A percentile compares a stretch with the other conserved stretches of the same genome.
phyloP scores from a whole-genome alignment of 2,329 filamentous ascomycete genomes.

The Blumeria graminis region DNA sequence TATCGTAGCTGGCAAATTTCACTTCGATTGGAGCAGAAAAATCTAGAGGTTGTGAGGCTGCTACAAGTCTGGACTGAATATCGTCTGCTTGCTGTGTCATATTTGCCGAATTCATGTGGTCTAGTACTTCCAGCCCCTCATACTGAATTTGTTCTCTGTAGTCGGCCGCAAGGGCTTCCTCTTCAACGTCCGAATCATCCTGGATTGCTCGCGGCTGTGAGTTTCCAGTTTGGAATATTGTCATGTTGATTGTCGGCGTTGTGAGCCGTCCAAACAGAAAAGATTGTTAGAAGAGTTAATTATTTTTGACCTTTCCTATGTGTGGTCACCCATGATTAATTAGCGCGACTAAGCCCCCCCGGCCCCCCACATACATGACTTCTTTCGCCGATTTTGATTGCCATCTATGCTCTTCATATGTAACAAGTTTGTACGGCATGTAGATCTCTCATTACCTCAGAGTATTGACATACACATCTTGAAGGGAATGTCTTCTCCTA shows the following conservation, averaged over 20 bases:
- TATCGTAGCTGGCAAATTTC: conserved; percentile 97
- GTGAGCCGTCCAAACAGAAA: too few relatives aligned
- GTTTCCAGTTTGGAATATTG: conserved; percentile 35
- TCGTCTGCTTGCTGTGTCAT: conserved; percentile 62
- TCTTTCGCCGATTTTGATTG: too few relatives aligned
- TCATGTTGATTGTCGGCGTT: conserved; percentile 22
- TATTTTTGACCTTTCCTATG: too few relatives aligned
- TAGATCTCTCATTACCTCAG: too few relatives aligned
- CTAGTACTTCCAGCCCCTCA: conserved; percentile 63
- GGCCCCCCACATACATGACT: too few relatives aligned
- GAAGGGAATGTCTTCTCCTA: too few relatives aligned
- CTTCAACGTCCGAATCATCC: conserved; percentile 83
- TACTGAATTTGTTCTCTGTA: conserved; percentile 93
- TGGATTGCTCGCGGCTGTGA: conserved; percentile 35
- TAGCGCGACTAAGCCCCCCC: too few relatives aligned
- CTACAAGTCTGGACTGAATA: conserved; percentile 73
- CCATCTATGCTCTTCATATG: too few relatives aligned
- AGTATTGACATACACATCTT: too few relatives aligned
- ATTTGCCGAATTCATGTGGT: conserved; percentile 44
- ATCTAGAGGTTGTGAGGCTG: conserved; percentile 83
- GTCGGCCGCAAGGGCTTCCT: conserved; percentile 86
- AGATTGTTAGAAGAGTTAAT: too few relatives aligned
- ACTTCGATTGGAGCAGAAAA: conserved; percentile 88
- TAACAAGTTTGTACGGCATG: too few relatives aligned
- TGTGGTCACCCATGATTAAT: too few relatives aligned